Evolutionary conservation across 331 rosid genomes (phyloP).

Genomic region (Pyracantha coccinea): DNA sequence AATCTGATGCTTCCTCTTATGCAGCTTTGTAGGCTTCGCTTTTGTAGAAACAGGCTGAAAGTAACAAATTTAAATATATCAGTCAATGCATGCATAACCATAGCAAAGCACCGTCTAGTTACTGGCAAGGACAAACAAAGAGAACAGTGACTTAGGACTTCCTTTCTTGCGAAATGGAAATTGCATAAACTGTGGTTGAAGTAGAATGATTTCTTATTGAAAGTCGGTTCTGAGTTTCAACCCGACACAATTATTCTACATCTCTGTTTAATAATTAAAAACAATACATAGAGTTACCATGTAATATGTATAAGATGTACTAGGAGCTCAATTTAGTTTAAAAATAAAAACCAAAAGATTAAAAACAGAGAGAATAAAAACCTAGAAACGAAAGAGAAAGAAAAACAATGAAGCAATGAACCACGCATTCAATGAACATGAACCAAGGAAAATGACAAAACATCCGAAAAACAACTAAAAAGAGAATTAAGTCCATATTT

Average conservation of each 20-base stretch:
- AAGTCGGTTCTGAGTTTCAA: neutral
- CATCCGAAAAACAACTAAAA: neutral
- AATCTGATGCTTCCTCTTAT: conserved; percentile 95
- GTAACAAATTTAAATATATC: neutral
- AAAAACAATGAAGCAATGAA: neutral
- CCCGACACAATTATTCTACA: too few species aligned
- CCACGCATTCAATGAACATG: neutral
- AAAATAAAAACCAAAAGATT: neutral
- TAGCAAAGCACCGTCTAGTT: neutral
- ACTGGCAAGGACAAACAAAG: neutral
- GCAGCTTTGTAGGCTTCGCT: conserved; percentile 86
- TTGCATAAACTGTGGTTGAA: neutral
- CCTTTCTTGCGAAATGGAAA: neutral
- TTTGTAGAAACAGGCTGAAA: conserved; percentile 58
- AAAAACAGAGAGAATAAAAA: neutral
- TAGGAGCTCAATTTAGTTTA: neutral
- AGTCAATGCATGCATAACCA: neutral
- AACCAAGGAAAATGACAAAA: neutral
- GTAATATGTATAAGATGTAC: neutral
- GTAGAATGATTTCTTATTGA: neutral
- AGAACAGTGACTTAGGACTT: neutral
- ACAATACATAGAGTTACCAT: neutral
- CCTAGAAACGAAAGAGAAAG: neutral
- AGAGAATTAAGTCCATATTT: neutral
- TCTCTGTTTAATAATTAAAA: too few species aligned